Base-by-base conservation (phyloP, 2,329 filamentous ascomycete species). In the Ophiosphaerella korrae region DNA sequence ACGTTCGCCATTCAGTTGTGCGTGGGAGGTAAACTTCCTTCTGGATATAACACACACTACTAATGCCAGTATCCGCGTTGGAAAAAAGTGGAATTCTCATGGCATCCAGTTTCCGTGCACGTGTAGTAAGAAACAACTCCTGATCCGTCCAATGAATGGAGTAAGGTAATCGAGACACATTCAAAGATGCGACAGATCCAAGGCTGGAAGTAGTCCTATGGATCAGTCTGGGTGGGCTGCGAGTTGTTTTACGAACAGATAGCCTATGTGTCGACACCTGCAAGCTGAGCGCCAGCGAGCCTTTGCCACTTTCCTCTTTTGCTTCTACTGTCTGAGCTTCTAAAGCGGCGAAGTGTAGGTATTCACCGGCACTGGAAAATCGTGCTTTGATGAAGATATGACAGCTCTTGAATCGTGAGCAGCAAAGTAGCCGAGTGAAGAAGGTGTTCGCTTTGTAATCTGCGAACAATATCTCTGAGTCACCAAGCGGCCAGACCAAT, bases 321-420 rank as follows among this genome's bases (percentile, higher is more conserved):
- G 42, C 31, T 16, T 44, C 42, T 32, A 24, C 35, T 6, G 42
- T 44, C 21, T 44, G 42, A 18, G 31, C 42, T 36, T 44, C 42
- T 18, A 44, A 31, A 13, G 42, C 31, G 8, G 42, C 42, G 12
- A 44, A 44, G 32, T 44, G 42, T 7, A 44, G 1, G 13, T 44
- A 44, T 12, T 44, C 42, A 6, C 42, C 42, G 7, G 42, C 21
- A 13, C 18, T 35, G 18, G 42, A 44, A 16, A 44, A 44, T 8
- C 35, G 42, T 14, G 42, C 32, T 36, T 44, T 44, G 32, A 44
- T 24, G 32, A 44, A 44, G 12, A 44, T 18, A 14, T 44, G 32
- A 14, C 42, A 44, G 42, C 42, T 44, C 11, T 44, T 44, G 42
- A 44, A 44, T 4, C 42, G 42, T 13, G 42, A 44, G 18, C 42